Evolutionary conservation across 345 rosid genomes (phyloP).

Genomic region (Eutrema heterophyllum): DNA sequence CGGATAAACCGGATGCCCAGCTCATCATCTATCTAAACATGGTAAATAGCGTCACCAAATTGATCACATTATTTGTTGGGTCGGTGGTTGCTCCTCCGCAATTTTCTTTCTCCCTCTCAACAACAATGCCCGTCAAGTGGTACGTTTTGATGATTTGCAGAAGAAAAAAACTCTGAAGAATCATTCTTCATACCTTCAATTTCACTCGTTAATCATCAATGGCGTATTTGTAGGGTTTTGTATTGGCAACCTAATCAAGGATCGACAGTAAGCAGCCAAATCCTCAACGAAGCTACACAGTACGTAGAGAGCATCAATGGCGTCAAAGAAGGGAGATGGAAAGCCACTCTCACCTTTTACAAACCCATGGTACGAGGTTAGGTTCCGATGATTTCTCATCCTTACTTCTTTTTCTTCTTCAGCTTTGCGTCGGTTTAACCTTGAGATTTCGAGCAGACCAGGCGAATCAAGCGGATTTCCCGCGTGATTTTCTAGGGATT

Average conservation of each 20-base stretch:
- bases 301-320: constrained; percentile 86
- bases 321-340: constrained; percentile 87
- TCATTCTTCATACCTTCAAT: neutral
- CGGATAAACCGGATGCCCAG: too few relatives aligned
- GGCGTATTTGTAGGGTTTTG: constrained; percentile 54
- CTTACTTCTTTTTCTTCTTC: neutral
- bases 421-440: neutral
- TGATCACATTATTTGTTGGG: too few relatives aligned
- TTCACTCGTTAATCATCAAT: too few relatives aligned
- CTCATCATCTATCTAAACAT: too few relatives aligned
- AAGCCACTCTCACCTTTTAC: constrained; percentile 73
- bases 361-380: constrained; percentile 32
- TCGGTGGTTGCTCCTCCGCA: neutral
- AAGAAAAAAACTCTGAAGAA: neutral
- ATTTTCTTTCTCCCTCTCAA: neutral
- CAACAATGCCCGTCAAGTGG: neutral
- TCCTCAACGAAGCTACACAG: constrained; percentile 77
- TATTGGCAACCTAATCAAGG: constrained; percentile 93
- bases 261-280: constrained; percentile 73
- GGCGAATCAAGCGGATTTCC: constrained; percentile 68
- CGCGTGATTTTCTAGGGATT: constrained; percentile 79
- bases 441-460: neutral
- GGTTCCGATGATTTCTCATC: neutral
- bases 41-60: too few relatives aligned
- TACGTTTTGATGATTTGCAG: neutral